Evolutionary conservation across 352 stramenopile genomes (phyloP).

Genomic region (Pythium myriotylum): DNA sequence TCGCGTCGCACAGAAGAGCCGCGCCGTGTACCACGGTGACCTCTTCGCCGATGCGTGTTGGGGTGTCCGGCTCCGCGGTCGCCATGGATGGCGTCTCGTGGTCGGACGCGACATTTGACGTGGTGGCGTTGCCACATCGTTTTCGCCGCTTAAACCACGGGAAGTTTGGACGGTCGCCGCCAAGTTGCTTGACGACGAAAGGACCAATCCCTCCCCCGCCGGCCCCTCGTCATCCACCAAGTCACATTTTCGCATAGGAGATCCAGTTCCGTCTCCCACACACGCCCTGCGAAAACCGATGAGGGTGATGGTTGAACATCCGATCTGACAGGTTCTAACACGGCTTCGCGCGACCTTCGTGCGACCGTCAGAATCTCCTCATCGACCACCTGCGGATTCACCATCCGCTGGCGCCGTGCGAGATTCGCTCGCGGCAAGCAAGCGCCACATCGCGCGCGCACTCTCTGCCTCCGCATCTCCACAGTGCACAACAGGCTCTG

Average conservation of each 20-base stretch:
- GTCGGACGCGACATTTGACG: too few species aligned
- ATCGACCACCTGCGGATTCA: neutral
- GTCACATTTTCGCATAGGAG: neutral
- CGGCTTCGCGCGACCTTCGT: conserved; percentile 16
- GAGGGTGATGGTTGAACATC: conserved; percentile 39
- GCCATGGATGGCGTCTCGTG: too few species aligned
- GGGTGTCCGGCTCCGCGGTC: too few species aligned
- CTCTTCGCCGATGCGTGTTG: too few species aligned
- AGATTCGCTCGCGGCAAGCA: conserved; percentile 3
- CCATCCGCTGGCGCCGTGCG: neutral
- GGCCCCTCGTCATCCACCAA: neutral
- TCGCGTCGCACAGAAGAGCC: too few species aligned
- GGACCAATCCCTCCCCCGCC: neutral
- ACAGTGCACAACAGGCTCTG: neutral
- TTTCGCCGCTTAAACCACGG: too few species aligned
- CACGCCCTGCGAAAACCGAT: conserved; percentile 14
- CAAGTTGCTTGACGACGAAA: too few species aligned
- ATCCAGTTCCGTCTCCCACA: conserved; percentile 7
- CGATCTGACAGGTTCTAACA: neutral
- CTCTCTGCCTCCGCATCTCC: neutral
- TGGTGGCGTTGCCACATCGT: too few species aligned
- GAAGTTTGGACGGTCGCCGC: too few species aligned
- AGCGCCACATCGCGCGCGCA: neutral
- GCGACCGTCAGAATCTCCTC: conserved; percentile 19
- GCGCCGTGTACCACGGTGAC: too few species aligned